phyloP scores from a whole-genome alignment of 2,329 filamentous ascomycete genomes.

The Uncinocarpus reesii region DNA sequence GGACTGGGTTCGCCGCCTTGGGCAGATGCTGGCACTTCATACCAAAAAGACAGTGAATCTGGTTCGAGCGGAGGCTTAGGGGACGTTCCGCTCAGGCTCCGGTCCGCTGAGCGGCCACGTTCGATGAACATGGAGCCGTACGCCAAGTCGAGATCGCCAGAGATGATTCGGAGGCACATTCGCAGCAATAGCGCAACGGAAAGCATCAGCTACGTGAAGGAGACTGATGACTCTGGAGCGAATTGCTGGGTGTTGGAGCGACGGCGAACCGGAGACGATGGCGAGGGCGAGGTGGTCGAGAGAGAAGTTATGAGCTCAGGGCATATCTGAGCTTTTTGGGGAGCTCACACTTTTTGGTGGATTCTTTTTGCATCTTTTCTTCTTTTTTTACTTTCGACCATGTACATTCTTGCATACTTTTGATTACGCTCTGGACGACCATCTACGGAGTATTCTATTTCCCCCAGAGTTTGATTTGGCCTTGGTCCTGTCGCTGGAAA shows the following conservation, averaged over 20 bases:
- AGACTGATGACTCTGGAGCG: slow-evolving; percentile 23
- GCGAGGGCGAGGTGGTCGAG: slow-evolving; percentile 27
- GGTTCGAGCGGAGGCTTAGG: background rate
- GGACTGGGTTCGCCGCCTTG: background rate
- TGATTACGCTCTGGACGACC: too few relatives aligned
- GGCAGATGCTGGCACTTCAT: background rate
- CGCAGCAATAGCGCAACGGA: slow-evolving; percentile 28
- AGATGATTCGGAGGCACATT: slow-evolving; percentile 20
- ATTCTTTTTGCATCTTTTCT: background rate
- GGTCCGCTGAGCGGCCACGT: background rate
- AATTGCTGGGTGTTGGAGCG: slow-evolving; percentile 31
- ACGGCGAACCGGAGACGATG: slow-evolving; percentile 26
- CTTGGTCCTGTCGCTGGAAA: too few relatives aligned
- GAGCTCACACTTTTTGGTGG: background rate
- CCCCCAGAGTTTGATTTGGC: too few relatives aligned
- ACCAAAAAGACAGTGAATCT: background rate
- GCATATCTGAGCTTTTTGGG: slow-evolving; percentile 19
- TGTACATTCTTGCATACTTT: too few relatives aligned
- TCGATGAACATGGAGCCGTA: slow-evolving; percentile 10
- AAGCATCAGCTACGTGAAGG: slow-evolving; percentile 29
- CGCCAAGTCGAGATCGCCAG: slow-evolving; percentile 1
- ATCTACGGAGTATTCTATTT: too few relatives aligned
- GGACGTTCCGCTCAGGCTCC: background rate
- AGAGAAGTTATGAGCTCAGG: slow-evolving; percentile 23
- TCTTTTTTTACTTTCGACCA: background rate